These are phyloP conservation scores for Xylaria polymorpha DNA, from an alignment of 2,329 filamentous ascomycete species.

Conservation along the genomic window DNA sequence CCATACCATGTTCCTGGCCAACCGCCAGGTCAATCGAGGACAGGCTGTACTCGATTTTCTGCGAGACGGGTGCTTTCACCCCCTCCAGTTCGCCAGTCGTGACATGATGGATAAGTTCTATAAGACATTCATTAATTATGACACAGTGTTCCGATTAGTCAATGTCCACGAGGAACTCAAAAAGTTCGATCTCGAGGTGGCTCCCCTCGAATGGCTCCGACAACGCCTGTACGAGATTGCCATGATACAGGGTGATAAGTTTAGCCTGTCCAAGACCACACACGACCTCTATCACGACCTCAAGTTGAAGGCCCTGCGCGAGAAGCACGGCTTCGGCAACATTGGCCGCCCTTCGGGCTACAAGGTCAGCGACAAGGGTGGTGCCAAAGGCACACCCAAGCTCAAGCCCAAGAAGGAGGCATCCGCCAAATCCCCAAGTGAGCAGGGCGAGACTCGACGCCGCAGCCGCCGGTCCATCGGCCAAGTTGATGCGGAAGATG, in stretches of 20 bases:
- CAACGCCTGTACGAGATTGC: conserved; percentile 66
- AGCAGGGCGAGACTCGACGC: conserved; percentile 42
- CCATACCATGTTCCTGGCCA: conserved; percentile 63
- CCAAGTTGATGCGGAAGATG: conserved; percentile 48
- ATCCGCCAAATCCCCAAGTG: conserved; percentile 21
- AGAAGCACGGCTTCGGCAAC: conserved; percentile 66
- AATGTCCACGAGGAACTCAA: conserved; percentile 65
- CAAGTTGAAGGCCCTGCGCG: conserved; percentile 61
- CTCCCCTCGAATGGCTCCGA: conserved; percentile 67
- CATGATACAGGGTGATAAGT: conserved; percentile 56
- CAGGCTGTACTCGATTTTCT: conserved; percentile 65
- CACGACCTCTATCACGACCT: conserved; percentile 68
- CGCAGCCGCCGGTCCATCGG: conserved; percentile 49
- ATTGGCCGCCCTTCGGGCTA: conserved; percentile 65
- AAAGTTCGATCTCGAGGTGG: conserved; percentile 64
- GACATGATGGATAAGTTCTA: conserved; percentile 58
- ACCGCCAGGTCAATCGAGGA: conserved; percentile 68
- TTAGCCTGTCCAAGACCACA: conserved; percentile 63
- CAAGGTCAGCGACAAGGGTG: conserved; percentile 56
- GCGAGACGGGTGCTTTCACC: conserved; percentile 62
- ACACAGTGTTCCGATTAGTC: conserved; percentile 67
- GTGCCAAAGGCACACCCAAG: conserved; percentile 46
- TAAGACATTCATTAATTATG: conserved; percentile 61
- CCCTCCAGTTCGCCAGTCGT: conserved; percentile 67
- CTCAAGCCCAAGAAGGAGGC: conserved; percentile 47